Evolutionary conservation across 1,284 basidiomycete species (phyloP).

Genomic region (Leccinum fuscescens): DNA sequence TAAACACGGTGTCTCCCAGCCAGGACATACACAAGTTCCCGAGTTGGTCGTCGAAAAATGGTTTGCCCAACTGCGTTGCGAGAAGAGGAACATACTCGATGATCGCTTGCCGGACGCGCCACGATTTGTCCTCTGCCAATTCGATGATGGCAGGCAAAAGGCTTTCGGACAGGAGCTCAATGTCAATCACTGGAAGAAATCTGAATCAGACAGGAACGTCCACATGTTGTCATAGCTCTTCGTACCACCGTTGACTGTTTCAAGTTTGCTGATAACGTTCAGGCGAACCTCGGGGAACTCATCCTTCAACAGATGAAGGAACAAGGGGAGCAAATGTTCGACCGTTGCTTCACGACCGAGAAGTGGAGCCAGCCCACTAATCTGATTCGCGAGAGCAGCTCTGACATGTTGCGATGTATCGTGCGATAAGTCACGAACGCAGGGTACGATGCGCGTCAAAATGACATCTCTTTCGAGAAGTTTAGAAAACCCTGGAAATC

Average conservation of each 20-base stretch:
- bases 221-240: slow-evolving; percentile 10
- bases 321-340: slow-evolving; percentile 95
- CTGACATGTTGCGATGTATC: slow-evolving; percentile 97
- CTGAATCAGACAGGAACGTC: slow-evolving; percentile 13
- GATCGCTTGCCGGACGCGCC: slow-evolving; percentile 99
- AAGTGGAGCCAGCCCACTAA: slow-evolving; percentile 95
- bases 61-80: slow-evolving; percentile 93
- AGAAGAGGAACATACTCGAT: slow-evolving; percentile 98
- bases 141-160: slow-evolving; percentile 97
- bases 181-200: slow-evolving; percentile 81
- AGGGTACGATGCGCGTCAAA: slow-evolving; percentile 91
- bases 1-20: slow-evolving; percentile 98
- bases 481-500: slow-evolving; percentile 86
- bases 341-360: slow-evolving; percentile 94
- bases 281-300: slow-evolving; percentile 98
- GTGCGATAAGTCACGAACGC: slow-evolving; percentile 91
- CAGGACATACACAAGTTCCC: slow-evolving; percentile 98
- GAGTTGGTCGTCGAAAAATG: slow-evolving; percentile 98
- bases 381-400: slow-evolving; percentile 94
- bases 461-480: slow-evolving; percentile 94
- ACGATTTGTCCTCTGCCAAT: slow-evolving; percentile 98
- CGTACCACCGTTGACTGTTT: slow-evolving; percentile 91
- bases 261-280: slow-evolving; percentile 98
- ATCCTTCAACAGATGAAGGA: slow-evolving; percentile 96
- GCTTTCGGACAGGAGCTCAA: slow-evolving; percentile 93